A percentile compares a stretch with the other conserved stretches of the same genome.
phyloP scores from a whole-genome alignment of 1,284 basidiomycete species.

The Paramarasmius palmivorus region DNA sequence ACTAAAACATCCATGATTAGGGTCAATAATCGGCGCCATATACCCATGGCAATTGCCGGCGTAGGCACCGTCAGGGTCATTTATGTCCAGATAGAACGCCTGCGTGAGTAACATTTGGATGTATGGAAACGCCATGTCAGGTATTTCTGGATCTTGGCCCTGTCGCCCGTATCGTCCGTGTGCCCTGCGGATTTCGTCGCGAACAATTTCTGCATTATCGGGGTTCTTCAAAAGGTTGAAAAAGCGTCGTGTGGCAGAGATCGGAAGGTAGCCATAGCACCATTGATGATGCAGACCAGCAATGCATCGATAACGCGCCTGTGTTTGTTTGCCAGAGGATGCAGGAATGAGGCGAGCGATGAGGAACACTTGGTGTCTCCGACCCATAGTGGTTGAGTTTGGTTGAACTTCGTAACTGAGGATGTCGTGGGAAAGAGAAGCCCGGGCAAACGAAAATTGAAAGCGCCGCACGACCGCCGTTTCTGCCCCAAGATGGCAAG shows the following conservation, averaged over 20 bases:
- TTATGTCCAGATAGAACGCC: constrained; percentile 24
- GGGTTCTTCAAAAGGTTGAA: constrained; percentile 32
- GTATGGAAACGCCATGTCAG: constrained; percentile 31
- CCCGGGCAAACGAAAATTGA: too few relatives aligned
- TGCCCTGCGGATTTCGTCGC: constrained; percentile 30
- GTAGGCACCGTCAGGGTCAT: constrained; percentile 12
- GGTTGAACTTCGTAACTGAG: neutral
- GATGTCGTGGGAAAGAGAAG: too few relatives aligned
- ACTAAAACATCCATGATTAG: constrained; percentile 27
- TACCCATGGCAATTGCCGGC: constrained; percentile 13
- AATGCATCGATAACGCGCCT: constrained; percentile 35
- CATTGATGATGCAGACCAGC: constrained; percentile 39
- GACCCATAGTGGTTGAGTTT: constrained; percentile 17
- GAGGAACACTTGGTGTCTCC: constrained; percentile 21
- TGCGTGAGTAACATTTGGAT: constrained; percentile 20
- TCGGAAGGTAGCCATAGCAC: constrained; percentile 34
- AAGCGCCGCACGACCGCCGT: too few relatives aligned
- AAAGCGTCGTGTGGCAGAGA: constrained; percentile 31
- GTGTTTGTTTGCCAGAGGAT: neutral
- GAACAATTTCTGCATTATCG: constrained; percentile 35
- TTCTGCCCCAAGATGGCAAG: too few relatives aligned
- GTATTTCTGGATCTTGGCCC: constrained; percentile 17
- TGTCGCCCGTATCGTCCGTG: constrained; percentile 26
- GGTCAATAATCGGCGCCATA: constrained; percentile 16
- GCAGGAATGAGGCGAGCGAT: constrained; percentile 21